Evolutionary conservation across 2,329 filamentous ascomycete genomes (phyloP), one percentile per base, ranked within the genome.

Genomic region (Xylariaceae sp.): DNA sequence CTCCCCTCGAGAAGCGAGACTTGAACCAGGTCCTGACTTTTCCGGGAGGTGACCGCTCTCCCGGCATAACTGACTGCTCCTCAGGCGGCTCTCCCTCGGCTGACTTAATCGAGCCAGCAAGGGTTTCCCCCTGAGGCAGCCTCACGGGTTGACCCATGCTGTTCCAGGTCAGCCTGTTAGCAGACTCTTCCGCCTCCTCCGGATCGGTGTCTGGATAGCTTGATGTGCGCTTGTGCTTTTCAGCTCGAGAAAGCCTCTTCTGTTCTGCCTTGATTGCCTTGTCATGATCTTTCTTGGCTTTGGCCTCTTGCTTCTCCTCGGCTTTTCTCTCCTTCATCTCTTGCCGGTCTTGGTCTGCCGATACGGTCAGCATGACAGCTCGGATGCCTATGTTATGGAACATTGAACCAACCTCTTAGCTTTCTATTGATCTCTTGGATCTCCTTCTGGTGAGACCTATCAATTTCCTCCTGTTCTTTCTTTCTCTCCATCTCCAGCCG

Each of bases 401-500:
- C 9, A 5, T 5, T 9, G 13, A 7, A 60, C 75, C 56, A 56
- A 83, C 82, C 72, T 54, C 71, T 81, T 12, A 74, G 47, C 43
- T 70, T 71, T 49, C 64, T 70, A 24, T 67, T 61, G 12, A 70
- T 65, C 4, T 73, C 68, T 33, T 70, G 69, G 4, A 70, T 53
- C 51, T 77, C 72, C 39, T 59, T 67, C 30, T 74, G 68, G 9
- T 68, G 62, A 5, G 59, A 59, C 57, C 64, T 73, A 47, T 64
- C 60, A 46, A 52, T 58, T 53, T 64, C 51, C 45, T 73, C 70
- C 31, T 77, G 68, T 33, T 78, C 70, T 51, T 80, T 71, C 47
- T 73, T 71, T 42, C 77, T 68, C 37, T 86, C 77, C 40, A 77
- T 67, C 39, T 87, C 81, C 13, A 77, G 55, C 26, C 72, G 70